These are phyloP conservation scores for Phialophora verrucosa DNA, from an alignment of 2,329 filamentous ascomycete species.

Conservation along the genomic window DNA sequence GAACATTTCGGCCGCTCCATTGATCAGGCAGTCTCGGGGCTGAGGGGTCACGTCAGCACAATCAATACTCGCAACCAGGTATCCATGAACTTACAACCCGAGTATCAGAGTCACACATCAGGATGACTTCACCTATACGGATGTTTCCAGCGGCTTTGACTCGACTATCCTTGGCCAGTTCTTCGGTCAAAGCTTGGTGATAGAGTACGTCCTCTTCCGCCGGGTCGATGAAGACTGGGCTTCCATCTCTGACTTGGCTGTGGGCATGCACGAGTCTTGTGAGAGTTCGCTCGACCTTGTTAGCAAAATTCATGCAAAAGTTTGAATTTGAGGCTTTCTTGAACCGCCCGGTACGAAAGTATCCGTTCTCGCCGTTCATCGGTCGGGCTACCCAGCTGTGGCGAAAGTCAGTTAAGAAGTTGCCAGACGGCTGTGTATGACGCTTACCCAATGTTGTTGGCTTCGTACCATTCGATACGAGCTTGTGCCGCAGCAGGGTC, in stretches of 20 bases:
- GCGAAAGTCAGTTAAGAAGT: slow-evolving; percentile 14
- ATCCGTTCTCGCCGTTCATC: slow-evolving; percentile 49
- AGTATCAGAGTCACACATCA: slow-evolving; percentile 73
- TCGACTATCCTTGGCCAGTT: slow-evolving; percentile 56
- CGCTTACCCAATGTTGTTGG: slow-evolving; percentile 52
- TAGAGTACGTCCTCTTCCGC: slow-evolving; percentile 35
- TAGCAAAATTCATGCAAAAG: slow-evolving; percentile 28
- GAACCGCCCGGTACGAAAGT: slow-evolving; percentile 45
- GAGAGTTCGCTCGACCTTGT: slow-evolving; percentile 25
- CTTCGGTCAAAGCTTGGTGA: slow-evolving; percentile 50
- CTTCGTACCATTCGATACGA: slow-evolving; percentile 56
- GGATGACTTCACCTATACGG: slow-evolving; percentile 77
- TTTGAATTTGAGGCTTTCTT: slow-evolving; percentile 30
- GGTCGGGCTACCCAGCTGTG: slow-evolving; percentile 52
- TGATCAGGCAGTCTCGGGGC: slow-evolving; percentile 69
- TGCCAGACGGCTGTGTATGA: slow-evolving; percentile 21
- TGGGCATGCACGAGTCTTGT: slow-evolving; percentile 26
- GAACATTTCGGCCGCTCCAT: slow-evolving; percentile 72
- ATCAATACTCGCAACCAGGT: slow-evolving; percentile 16
- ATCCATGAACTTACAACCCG: slow-evolving; percentile 52
- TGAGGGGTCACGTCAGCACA: slow-evolving; percentile 11
- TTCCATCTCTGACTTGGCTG: slow-evolving; percentile 27
- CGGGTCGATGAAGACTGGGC: slow-evolving; percentile 29
- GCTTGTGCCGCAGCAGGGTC: slow-evolving; percentile 42
- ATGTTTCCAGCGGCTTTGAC: slow-evolving; percentile 79